Evolutionary conservation across 1,139 yeast species (phyloP), one percentile per base, ranked within the genome.

Genomic region (Magnusiomyces paraingens): DNA sequence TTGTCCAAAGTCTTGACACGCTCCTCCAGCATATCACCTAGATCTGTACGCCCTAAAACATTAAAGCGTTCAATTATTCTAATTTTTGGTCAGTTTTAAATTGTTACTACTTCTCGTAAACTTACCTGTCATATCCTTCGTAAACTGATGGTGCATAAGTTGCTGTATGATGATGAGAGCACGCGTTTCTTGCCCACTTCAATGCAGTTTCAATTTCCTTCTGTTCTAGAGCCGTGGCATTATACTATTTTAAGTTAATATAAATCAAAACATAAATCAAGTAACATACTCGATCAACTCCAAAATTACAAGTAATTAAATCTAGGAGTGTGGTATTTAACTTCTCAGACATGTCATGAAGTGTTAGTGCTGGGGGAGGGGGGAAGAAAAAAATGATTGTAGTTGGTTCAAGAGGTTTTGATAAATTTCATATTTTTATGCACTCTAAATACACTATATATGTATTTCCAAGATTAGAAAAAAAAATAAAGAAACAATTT

Each of bases 61-160:
- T 26, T 42, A 14, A 47, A 47, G 14, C 50, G 21, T 20, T 47
- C 50, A 5, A 21, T 12, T n/a, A 36, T 36, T 36, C 49, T 46
- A 29, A 29, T n/a, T 10, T 38, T 10, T 10, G 5, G 41, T 38
- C 41, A 38, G 41, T 46, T 15, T 32, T 12, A 15, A 32, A 10
- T 36, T n/a, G 15, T 15, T 11, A 12, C 36, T 35, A 17, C 12
- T 12, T 4, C 10, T 2, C 2, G 2, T 5, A 11, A 43, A 43
- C 49, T 17, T 46, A 46, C 49, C 35, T 17, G 17, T 38, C 50
- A 47, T 47, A 47, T 20, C 43, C 21, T 20, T 47, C 50, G 42
- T 47, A 47, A n/a, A 47, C 42, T n/a, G 41, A 38, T 17, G 50
- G 50, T 12, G 50, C 50, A n/a, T 47, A 38, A 3, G 38, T 32